phyloP scores from a whole-genome alignment of 1,139 yeast genomes.

The Meyerozyma elateridarum region DNA sequence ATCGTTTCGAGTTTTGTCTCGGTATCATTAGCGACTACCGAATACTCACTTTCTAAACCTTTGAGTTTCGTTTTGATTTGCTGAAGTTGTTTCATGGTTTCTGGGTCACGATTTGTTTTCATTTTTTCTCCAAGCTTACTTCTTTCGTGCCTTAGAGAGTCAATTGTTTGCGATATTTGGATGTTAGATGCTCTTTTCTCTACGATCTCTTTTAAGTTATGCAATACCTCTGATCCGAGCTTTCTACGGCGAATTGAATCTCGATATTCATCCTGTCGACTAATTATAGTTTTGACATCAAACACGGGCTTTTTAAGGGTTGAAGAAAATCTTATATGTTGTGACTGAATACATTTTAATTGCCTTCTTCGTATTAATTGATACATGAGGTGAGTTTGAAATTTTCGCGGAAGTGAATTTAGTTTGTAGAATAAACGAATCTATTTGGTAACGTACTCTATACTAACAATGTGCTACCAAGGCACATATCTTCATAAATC shows the following conservation, averaged over 20 bases:
- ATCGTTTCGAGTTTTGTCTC: slow-evolving; percentile 44
- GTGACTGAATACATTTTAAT: too few relatives aligned
- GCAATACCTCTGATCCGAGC: slow-evolving; percentile 21
- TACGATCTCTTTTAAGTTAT: slow-evolving; percentile 29
- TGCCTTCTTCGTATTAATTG: too few relatives aligned
- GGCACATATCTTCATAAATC: slow-evolving; percentile 3
- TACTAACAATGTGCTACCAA: too few relatives aligned
- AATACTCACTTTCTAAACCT: slow-evolving; percentile 29
- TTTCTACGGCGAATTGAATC: slow-evolving; percentile 47
- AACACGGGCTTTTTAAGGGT: slow-evolving; percentile 36
- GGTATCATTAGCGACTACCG: slow-evolving; percentile 24
- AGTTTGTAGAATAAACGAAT: too few relatives aligned
- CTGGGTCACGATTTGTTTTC: slow-evolving; percentile 12
- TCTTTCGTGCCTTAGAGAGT: slow-evolving; percentile 27
- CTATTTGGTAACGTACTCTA: too few relatives aligned
- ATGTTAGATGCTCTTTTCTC: slow-evolving; percentile 22
- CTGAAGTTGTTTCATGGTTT: slow-evolving; percentile 26
- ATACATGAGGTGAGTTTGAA: too few relatives aligned
- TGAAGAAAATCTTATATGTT: neutral
- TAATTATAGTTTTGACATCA: slow-evolving; percentile 45
- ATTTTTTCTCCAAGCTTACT: slow-evolving; percentile 23
- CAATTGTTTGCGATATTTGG: slow-evolving; percentile 19
- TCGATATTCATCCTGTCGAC: slow-evolving; percentile 32
- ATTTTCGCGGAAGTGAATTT: too few relatives aligned
- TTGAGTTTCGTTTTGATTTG: slow-evolving; percentile 31